These are phyloP conservation scores for Trifolium dubium DNA, from an alignment of 306 rosid species.

Conservation along the genomic window DNA sequence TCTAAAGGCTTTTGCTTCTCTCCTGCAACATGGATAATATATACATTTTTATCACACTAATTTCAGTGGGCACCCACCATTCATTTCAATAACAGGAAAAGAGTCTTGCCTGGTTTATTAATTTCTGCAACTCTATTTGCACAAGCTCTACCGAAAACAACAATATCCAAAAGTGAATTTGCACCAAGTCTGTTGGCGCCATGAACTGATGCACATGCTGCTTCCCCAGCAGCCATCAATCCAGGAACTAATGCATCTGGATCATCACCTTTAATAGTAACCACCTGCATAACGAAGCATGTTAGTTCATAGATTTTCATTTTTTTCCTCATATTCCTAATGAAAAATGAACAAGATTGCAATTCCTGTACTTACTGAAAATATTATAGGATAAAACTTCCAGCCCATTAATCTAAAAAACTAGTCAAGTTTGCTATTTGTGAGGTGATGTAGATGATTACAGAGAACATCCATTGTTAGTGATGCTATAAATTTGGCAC, in stretches of 20 bases:
- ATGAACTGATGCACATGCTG: conserved; percentile 95
- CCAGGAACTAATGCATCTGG: conserved; percentile 82
- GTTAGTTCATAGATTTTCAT: neutral
- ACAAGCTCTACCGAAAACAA: conserved; percentile 92
- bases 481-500: conserved; percentile 4
- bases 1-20: conserved; percentile 86
- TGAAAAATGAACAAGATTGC: neutral
- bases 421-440: conserved; percentile 13
- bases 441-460: neutral
- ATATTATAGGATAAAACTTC: conserved; percentile 16
- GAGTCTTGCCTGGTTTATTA: conserved; percentile 70
- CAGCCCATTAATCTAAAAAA: conserved; percentile 13
- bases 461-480: neutral
- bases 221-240: conserved; percentile 93
- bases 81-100: conserved; percentile 4
- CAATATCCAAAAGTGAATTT: conserved; percentile 92
- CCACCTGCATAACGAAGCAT: conserved; percentile 56
- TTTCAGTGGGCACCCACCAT: neutral
- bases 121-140: conserved; percentile 94
- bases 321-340: neutral
- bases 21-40: conserved; percentile 58
- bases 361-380: conserved; percentile 8
- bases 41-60: conserved; percentile 1
- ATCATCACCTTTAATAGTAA: conserved; percentile 71
- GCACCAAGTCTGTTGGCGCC: conserved; percentile 98